phyloP scores from a whole-genome alignment of 1,284 basidiomycete genomes.

The Grifola frondosa region DNA sequence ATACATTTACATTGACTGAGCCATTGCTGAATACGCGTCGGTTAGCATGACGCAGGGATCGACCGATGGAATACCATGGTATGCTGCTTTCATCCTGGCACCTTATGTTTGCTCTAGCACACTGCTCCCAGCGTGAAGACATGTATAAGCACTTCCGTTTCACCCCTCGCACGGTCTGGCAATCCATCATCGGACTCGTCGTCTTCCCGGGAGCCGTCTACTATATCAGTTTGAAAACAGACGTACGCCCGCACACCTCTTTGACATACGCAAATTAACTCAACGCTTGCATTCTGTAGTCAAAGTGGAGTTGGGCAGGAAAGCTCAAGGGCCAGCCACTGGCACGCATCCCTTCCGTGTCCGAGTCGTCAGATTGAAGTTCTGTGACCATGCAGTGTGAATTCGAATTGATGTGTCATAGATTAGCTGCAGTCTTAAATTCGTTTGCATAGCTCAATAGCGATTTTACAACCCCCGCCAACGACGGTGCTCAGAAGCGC shows the following conservation, averaged over 20 bases:
- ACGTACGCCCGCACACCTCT: no score
- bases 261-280: no score
- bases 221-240: constrained; percentile 33
- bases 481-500: constrained; percentile 85
- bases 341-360: constrained; percentile 13
- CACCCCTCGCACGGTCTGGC: constrained; percentile 60
- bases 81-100: constrained; percentile 15
- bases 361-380: constrained; percentile 19
- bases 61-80: constrained; percentile 83
- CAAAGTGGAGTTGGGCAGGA: constrained; percentile 38
- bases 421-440: no score
- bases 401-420: no score
- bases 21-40: constrained; percentile 2
- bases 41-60: constrained; percentile 73
- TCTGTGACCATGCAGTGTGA: no score
- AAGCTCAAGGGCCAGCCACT: constrained; percentile 40
- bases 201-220: constrained; percentile 48
- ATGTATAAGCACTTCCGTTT: constrained; percentile 79
- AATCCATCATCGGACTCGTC: constrained; percentile 48
- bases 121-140: constrained; percentile 65
- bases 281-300: constrained; percentile 19
- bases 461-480: constrained; percentile 84
- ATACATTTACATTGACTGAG: not conserved
- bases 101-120: constrained; percentile 8
- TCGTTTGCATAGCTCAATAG: constrained; percentile 87